Conservation (phyloP, 441 rosid genomes). For the Euphorbia celastroides region DNA sequence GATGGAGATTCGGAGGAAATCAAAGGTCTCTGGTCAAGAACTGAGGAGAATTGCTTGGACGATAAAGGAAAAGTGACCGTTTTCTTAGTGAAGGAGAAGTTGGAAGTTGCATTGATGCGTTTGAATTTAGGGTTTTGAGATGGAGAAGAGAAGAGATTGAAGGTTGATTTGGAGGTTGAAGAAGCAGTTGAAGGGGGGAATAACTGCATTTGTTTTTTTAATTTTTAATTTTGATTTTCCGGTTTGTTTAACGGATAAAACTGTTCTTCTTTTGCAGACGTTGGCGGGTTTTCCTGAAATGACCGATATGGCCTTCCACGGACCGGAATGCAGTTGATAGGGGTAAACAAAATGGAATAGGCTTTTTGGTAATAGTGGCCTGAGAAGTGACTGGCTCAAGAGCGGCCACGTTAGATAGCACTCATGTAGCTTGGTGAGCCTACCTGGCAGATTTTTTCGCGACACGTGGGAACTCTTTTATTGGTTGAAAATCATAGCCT, state of each 20-base stretch:
- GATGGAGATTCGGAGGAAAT: constrained; percentile 7
- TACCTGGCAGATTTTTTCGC: constrained; percentile 23
- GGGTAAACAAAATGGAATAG: constrained; percentile 22
- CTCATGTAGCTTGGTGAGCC: constrained; percentile 24
- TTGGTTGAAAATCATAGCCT: constrained; percentile 24
- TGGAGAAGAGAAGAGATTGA: constrained; percentile 36
- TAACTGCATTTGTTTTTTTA: constrained; percentile 42
- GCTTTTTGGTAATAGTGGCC: constrained; percentile 23
- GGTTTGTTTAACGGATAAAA: constrained; percentile 35
- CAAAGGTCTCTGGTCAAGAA: constrained; percentile 30
- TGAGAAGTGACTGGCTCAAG: constrained; percentile 24
- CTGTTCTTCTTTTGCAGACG: constrained; percentile 17
- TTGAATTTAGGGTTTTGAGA: constrained; percentile 34
- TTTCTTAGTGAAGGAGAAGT: constrained; percentile 17
- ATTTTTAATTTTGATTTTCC: not conserved
- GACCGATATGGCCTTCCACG: constrained; percentile 23
- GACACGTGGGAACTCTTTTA: constrained; percentile 30
- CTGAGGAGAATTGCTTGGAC: constrained; percentile 26
- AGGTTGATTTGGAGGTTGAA: constrained; percentile 36
- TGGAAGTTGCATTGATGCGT: constrained; percentile 20
- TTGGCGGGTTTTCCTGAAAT: constrained; percentile 10
- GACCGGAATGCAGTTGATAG: no score
- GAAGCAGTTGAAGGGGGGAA: constrained; percentile 39
- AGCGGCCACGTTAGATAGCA: constrained; percentile 43
- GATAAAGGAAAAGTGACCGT: constrained; percentile 24